phyloP scores from a whole-genome alignment of 345 rosid species.

The Bretschneidera sinensis region DNA sequence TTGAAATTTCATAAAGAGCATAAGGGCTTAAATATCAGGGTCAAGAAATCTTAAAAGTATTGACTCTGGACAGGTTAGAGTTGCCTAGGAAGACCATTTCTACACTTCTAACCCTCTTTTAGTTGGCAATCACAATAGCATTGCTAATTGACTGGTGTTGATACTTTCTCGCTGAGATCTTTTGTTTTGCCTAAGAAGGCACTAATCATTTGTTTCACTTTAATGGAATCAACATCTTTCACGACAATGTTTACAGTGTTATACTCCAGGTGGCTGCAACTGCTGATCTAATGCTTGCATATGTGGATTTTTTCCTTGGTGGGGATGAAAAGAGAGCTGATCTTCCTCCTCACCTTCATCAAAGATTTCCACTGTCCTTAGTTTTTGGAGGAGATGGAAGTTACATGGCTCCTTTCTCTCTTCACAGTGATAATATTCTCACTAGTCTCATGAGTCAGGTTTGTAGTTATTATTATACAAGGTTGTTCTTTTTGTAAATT shows the following conservation, averaged over 20 bases:
- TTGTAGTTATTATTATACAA: constrained; percentile 11
- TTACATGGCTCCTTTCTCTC: constrained; percentile 82
- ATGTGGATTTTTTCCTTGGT: constrained; percentile 83
- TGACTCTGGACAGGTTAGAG: neutral
- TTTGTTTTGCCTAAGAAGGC: neutral
- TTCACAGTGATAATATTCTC: constrained; percentile 73
- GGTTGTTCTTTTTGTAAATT: constrained; percentile 1
- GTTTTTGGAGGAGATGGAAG: constrained; percentile 91
- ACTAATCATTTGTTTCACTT: neutral
- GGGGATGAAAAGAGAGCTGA: constrained; percentile 90
- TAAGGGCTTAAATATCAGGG: neutral
- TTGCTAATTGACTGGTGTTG: neutral
- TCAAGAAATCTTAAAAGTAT: neutral
- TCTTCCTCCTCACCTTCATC: constrained; percentile 76
- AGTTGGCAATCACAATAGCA: neutral
- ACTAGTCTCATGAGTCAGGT: constrained; percentile 97
- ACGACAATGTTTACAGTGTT: neutral
- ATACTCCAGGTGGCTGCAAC: constrained; percentile 70
- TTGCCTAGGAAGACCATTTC: neutral
- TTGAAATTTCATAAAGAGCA: neutral
- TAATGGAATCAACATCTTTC: neutral
- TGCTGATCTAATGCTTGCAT: constrained; percentile 80
- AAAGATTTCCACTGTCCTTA: constrained; percentile 72
- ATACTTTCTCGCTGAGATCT: neutral
- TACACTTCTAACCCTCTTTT: neutral